These are phyloP conservation scores for Amanita brunnescens DNA, from an alignment of 768 basidiomycete species.

Conservation along the genomic window DNA sequence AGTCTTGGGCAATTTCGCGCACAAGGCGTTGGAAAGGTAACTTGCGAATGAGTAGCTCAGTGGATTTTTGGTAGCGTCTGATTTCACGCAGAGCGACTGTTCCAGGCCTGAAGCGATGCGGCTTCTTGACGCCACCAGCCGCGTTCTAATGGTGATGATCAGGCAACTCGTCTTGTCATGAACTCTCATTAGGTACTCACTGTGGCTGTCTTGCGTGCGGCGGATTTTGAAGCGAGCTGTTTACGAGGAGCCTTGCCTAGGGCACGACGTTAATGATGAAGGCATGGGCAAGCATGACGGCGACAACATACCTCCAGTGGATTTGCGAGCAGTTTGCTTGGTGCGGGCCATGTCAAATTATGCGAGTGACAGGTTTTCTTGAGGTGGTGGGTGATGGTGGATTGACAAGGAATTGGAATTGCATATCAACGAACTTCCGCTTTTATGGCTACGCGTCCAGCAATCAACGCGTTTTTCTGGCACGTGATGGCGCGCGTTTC, in stretches of 20 bases:
- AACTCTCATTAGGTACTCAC: slow-evolving; percentile 18
- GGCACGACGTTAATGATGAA: neutral
- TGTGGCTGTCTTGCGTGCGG: slow-evolving; percentile 48
- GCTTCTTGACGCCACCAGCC: slow-evolving; percentile 70
- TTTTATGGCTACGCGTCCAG: neutral
- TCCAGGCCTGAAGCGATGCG: slow-evolving; percentile 74
- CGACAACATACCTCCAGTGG: slow-evolving; percentile 48
- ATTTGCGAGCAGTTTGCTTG: slow-evolving; percentile 72
- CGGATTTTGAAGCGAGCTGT: slow-evolving; percentile 50
- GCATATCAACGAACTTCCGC: neutral
- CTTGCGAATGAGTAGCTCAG: slow-evolving; percentile 56
- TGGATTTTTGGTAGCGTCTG: slow-evolving; percentile 55
- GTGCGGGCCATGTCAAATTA: slow-evolving; percentile 51
- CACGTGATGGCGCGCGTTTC: slow-evolving; percentile 10
- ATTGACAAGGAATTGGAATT: neutral
- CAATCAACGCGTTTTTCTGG: slow-evolving; percentile 5
- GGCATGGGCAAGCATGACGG: neutral
- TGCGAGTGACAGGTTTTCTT: slow-evolving; percentile 1
- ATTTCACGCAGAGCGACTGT: slow-evolving; percentile 76
- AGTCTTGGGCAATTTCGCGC: slow-evolving; percentile 76
- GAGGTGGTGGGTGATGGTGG: slow-evolving; percentile 20
- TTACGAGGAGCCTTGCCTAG: slow-evolving; percentile 53
- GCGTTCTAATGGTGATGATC: slow-evolving; percentile 22
- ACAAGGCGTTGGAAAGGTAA: slow-evolving; percentile 67
- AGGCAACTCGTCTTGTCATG: neutral